Base-by-base conservation (phyloP, 2,329 filamentous ascomycete species). In the Xylaria sp. region DNA sequence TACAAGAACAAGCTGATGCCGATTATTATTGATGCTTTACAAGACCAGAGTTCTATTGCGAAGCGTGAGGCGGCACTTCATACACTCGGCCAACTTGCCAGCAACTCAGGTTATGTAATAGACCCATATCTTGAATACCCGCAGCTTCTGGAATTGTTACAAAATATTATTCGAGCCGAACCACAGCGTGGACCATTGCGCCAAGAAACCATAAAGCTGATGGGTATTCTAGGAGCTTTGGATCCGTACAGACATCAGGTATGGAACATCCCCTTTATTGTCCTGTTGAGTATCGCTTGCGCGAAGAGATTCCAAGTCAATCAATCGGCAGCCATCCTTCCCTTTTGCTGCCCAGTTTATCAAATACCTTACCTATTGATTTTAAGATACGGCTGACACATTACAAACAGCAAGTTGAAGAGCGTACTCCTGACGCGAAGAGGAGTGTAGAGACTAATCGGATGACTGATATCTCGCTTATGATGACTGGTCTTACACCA, bases 21-120 rank as follows among this genome's bases (percentile, higher is more conserved):
- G 0, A 91, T 98, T 69, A 97, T 99, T 74, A 90, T 99, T 67
- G 92, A 96, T 69, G 94, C 95, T 33, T 84, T 99, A 61, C 95
- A 99, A 80, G 96, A 99, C 78, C 91, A 98, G 74, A 94, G 93
- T 72, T 97, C 95, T 3, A 91, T 93, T 56, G 86, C 90, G 54
- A 98, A 98, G 81, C 90, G 96, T 64, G 94, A 97, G 79, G 93
- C 97, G 6, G 95, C 96, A 3, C 85, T 99, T 38, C 92, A 93
- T 73, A 96, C 96, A 0, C 86, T 99, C 0, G 95, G 95, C 23
- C 94, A 98, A 78, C 84, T 99, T 63, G 94, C 96, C 6, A 97
- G 94, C 77, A 98, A 97, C 80, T 96, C 94, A 13, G 96, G 97
- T 74, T 99, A 99, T 81, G 97, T 99, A 61, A 98, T 99, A 68